Evolutionary conservation across 768 basidiomycete species (phyloP).

Genomic region (Plicaturopsis crispa): DNA sequence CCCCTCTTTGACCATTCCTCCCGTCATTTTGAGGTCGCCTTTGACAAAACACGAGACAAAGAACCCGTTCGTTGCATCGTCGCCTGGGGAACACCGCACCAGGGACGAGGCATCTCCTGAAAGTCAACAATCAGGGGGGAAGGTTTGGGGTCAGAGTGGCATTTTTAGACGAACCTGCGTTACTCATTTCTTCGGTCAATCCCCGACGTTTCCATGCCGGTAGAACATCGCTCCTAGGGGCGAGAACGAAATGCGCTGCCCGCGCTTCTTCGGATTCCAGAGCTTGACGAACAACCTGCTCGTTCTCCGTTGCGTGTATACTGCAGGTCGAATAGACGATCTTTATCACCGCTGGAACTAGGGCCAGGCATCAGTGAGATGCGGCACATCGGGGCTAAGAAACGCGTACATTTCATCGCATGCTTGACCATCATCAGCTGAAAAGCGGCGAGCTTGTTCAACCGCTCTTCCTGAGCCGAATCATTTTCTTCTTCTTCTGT

Average conservation of each 20-base stretch:
- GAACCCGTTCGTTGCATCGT: conserved; percentile 92
- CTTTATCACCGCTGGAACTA: conserved; percentile 63
- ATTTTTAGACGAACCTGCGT: conserved; percentile 32
- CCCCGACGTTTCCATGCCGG: conserved; percentile 84
- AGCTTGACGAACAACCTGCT: conserved; percentile 76
- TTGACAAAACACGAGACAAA: conserved; percentile 90
- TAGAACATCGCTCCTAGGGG: conserved; percentile 57
- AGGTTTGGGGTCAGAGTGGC: not conserved
- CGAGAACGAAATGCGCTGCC: conserved; percentile 56
- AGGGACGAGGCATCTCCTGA: conserved; percentile 52
- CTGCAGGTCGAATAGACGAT: conserved; percentile 99
- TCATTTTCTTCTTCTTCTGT: conserved; percentile 49
- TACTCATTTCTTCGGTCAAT: conserved; percentile 51
- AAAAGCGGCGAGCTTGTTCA: conserved; percentile 80
- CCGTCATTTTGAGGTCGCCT: conserved; percentile 3
- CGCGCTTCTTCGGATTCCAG: conserved; percentile 66
- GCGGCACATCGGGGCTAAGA: conserved; percentile 4
- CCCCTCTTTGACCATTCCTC: conserved; percentile 12
- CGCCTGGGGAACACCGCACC: conserved; percentile 69
- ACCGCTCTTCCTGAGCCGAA: conserved; percentile 53
- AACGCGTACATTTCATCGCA: conserved; percentile 81
- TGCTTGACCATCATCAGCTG: conserved; percentile 89
- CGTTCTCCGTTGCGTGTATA: conserved; percentile 86
- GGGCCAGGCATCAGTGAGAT: not conserved
- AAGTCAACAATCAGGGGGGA: not conserved